Evolutionary conservation across 2,329 filamentous ascomycete genomes (phyloP), one percentile per base, ranked within the genome.

Genomic region (Coniella vitis): DNA sequence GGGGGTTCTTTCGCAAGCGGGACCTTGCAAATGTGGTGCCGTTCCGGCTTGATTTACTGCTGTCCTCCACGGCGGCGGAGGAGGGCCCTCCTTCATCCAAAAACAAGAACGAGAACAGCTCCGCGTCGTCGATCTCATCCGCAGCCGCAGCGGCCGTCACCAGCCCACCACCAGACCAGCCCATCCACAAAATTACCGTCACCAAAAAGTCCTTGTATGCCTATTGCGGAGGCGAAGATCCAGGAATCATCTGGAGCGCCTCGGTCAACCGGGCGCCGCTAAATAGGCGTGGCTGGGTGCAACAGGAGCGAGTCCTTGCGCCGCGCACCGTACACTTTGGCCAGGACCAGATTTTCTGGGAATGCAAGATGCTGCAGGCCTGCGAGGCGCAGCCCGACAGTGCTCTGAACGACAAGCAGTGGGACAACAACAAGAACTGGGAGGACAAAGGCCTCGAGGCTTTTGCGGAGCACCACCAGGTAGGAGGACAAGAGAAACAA

Each of bases 271-370:
- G 43, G 12, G 47, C 39, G 9, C 17, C 42, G 12, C 42, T 38
- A 4, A 25, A 45, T 9, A 21, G 40, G 7, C 46, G 46, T 9
- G 46, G 46, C 32, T 48, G 46, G 46, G 32, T 43, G 22, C 16
- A 36, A 8, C 38, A 48, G 32, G 46, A 48, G 38, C 25, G 46
- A n/a, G 25, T 32, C 0, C 32, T 48, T 3, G 38, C 46, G n/a
- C 46, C 10, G 5, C 46, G 46, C 13, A 37, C 38, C 20, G 22
- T 48, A 12, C 21, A 48, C 38, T 43, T 48, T 9, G 39, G 36
- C 34, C 19, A 31, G 12, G 16, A 42, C 12, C 17, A 48, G 34
- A 31, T 48, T 3, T 17, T 34, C 14, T 48, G 46, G 46, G 46
- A 48, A 7, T 48, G 46, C 12, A 37, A 19, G 16, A 13, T 37